Conservation (phyloP, 257 asterid species). For the Craterostigma plantagineum region DNA sequence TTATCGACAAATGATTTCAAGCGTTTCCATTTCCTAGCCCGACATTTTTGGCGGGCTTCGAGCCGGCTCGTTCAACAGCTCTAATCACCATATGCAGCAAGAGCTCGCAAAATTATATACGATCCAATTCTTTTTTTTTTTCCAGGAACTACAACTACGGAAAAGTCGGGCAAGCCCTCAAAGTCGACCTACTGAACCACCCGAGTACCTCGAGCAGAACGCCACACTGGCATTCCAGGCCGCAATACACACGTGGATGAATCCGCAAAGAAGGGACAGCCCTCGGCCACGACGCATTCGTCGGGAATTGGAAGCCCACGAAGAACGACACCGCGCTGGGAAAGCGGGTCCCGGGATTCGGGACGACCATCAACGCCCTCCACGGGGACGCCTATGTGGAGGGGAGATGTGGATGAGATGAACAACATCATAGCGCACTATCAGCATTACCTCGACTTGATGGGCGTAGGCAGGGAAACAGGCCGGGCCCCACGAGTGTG, state of each 20-base stretch:
- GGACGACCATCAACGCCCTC: constrained; percentile 68
- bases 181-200: constrained; percentile 63
- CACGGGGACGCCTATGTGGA: constrained; percentile 56
- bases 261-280: constrained; percentile 45
- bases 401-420: constrained; percentile 77
- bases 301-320: constrained; percentile 73
- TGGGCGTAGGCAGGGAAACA: constrained; percentile 72
- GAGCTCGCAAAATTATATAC: too few relatives aligned
- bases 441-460: constrained; percentile 49
- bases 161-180: constrained; percentile 38
- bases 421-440: constrained; percentile 53
- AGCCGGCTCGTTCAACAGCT: too few relatives aligned
- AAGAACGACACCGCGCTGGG: constrained; percentile 59
- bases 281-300: constrained; percentile 73
- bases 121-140: not conserved
- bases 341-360: constrained; percentile 63
- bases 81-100: too few relatives aligned
- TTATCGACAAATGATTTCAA: too few relatives aligned
- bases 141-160: constrained; percentile 73
- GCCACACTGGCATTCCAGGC: constrained; percentile 85
- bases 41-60: too few relatives aligned
- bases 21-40: too few relatives aligned
- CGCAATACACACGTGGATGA: constrained; percentile 76
- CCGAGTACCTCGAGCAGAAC: constrained; percentile 77
- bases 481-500: constrained; percentile 51